Conservation (phyloP, 306 rosid genomes). For the Acmispon strigosus region DNA sequence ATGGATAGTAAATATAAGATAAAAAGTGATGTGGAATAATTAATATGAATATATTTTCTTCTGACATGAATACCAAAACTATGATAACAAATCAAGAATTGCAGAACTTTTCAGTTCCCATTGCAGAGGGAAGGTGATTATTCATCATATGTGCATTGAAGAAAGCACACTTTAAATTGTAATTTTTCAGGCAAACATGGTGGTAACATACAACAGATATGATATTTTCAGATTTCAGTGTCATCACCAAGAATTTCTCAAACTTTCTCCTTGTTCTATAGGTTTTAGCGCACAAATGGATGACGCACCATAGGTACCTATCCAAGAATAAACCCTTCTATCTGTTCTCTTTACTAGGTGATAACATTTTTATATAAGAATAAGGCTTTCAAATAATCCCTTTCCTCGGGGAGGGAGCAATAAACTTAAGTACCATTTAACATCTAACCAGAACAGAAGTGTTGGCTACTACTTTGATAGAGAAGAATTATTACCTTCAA, state of each 20-base stretch:
- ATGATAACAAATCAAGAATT: not conserved
- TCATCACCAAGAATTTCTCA: not conserved
- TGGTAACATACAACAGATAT: not conserved
- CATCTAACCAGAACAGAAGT: not conserved
- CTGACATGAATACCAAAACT: not conserved
- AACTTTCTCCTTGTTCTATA: not conserved
- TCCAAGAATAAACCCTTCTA: not conserved
- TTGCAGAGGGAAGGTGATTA: not conserved
- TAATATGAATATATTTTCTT: not conserved
- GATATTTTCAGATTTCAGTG: not conserved
- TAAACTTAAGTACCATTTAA: not conserved
- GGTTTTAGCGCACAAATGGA: not conserved
- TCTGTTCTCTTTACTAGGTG: not conserved
- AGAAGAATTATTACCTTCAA: slow-evolving; percentile 45
- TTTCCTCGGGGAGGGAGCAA: not conserved
- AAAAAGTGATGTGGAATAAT: slow-evolving; percentile 3
- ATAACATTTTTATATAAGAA: not conserved
- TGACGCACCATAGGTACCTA: not conserved
- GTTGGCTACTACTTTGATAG: not conserved
- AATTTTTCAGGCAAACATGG: not conserved
- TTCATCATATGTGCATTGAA: not conserved
- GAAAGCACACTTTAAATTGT: not conserved
- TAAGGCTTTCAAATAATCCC: not conserved
- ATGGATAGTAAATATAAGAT: slow-evolving; percentile 10
- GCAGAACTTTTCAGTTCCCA: not conserved